phyloP scores from a whole-genome alignment of 441 rosid genomes.

The Heliophila coronopifolia region DNA sequence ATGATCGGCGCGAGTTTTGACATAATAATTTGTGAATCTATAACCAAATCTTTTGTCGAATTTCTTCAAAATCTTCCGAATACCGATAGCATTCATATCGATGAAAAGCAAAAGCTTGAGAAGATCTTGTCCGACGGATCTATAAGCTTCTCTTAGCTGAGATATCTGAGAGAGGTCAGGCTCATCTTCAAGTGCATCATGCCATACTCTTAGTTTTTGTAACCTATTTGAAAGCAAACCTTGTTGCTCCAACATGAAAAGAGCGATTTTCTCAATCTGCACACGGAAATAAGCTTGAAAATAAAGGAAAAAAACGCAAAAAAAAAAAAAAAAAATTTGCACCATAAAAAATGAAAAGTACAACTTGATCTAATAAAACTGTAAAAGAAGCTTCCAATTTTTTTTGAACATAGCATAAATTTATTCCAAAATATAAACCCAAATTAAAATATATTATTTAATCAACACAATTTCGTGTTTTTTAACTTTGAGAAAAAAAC shows the following conservation, averaged over 20 bases:
- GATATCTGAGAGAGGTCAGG: slow-evolving; percentile 58
- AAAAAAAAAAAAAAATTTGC: too few relatives aligned
- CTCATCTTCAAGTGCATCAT: slow-evolving; percentile 57
- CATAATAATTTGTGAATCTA: slow-evolving; percentile 82
- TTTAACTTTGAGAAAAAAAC: too few relatives aligned
- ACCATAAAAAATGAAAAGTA: too few relatives aligned
- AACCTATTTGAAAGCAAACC: slow-evolving; percentile 74
- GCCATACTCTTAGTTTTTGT: slow-evolving; percentile 52
- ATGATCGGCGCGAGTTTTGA: slow-evolving; percentile 93
- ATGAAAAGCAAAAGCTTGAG: slow-evolving; percentile 75
- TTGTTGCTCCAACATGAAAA: slow-evolving; percentile 95
- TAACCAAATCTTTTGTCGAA: slow-evolving; percentile 92
- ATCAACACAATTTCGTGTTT: too few relatives aligned
- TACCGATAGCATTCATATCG: slow-evolving; percentile 85
- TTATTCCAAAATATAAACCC: too few relatives aligned
- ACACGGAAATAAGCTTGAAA: too few relatives aligned
- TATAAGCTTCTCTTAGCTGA: slow-evolving; percentile 67
- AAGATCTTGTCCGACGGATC: slow-evolving; percentile 71
- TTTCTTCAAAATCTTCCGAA: slow-evolving; percentile 92
- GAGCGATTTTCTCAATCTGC: slow-evolving; percentile 94
- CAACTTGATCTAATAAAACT: too few relatives aligned
- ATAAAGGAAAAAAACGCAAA: too few relatives aligned
- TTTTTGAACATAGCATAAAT: too few relatives aligned
- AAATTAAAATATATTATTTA: too few relatives aligned
- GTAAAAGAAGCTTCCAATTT: too few relatives aligned